Percentiles rank a stretch among this genome's conserved stretches.
These are phyloP conservation scores for Kockiozyma suomiensis DNA, from an alignment of 805 yeast genomes.

Conservation along the genomic window DNA sequence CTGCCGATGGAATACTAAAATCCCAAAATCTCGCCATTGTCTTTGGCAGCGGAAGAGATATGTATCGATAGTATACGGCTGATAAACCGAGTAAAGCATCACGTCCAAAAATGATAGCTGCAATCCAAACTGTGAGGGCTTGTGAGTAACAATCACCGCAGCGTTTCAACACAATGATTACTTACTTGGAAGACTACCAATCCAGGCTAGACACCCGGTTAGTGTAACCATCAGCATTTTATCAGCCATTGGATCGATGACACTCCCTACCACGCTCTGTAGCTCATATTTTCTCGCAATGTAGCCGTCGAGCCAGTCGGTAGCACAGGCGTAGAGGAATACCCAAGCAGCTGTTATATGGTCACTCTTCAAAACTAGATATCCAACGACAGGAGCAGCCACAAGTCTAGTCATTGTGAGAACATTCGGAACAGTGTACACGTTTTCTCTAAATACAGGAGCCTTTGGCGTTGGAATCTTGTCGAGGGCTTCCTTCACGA, in stretches of 20 bases:
- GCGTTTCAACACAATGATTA: background rate
- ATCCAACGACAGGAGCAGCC: slow-evolving; percentile 84
- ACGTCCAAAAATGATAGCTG: slow-evolving; percentile 76
- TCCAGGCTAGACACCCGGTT: slow-evolving; percentile 71
- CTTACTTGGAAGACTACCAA: slow-evolving; percentile 64
- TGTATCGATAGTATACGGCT: slow-evolving; percentile 72
- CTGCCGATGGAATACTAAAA: slow-evolving; percentile 76
- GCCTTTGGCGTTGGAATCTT: slow-evolving; percentile 17
- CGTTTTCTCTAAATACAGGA: slow-evolving; percentile 51
- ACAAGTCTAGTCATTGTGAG: slow-evolving; percentile 79
- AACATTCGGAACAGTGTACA: slow-evolving; percentile 84
- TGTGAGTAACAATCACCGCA: background rate
- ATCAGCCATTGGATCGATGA: slow-evolving; percentile 95
- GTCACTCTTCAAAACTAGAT: slow-evolving; percentile 66
- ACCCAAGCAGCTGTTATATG: slow-evolving; percentile 66
- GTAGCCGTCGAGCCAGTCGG: slow-evolving; percentile 90
- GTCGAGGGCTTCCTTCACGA: slow-evolving; percentile 20
- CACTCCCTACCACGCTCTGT: slow-evolving; percentile 82
- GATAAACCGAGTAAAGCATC: slow-evolving; percentile 73
- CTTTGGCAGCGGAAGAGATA: slow-evolving; percentile 73
- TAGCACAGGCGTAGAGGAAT: slow-evolving; percentile 82
- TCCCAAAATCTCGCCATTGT: slow-evolving; percentile 76
- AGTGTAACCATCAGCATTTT: slow-evolving; percentile 85
- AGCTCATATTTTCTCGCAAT: slow-evolving; percentile 80
- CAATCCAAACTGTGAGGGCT: slow-evolving; percentile 51